phyloP scores from a whole-genome alignment of 768 basidiomycete species.

The Termitomyces sp. region DNA sequence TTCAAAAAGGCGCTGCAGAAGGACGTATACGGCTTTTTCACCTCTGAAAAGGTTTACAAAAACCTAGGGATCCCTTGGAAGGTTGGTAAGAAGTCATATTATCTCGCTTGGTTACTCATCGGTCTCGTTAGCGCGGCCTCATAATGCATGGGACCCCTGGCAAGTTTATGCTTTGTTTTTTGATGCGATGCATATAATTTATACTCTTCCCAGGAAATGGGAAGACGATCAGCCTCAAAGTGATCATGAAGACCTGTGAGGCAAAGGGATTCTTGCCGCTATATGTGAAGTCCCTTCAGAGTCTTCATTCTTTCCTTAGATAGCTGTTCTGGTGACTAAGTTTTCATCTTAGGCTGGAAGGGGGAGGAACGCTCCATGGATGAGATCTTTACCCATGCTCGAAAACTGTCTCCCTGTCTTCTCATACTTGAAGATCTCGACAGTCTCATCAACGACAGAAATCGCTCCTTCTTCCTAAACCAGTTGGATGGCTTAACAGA shows the following conservation, averaged over 20 bases:
- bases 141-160: slow-evolving; percentile 84
- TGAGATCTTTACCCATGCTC: slow-evolving; percentile 66
- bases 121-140: slow-evolving; percentile 54
- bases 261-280: slow-evolving; percentile 61
- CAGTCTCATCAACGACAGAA: slow-evolving; percentile 69
- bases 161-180: slow-evolving; percentile 13
- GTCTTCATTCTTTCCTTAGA: slow-evolving; percentile 24
- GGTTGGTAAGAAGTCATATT: slow-evolving; percentile 26
- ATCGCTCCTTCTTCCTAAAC: slow-evolving; percentile 86
- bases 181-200: not conserved
- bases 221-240: slow-evolving; percentile 79
- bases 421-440: slow-evolving; percentile 59
- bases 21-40: slow-evolving; percentile 77
- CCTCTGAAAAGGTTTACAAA: slow-evolving; percentile 68
- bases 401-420: slow-evolving; percentile 62
- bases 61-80: slow-evolving; percentile 81
- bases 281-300: slow-evolving; percentile 78
- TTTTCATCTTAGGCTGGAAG: slow-evolving; percentile 35
- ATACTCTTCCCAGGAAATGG: slow-evolving; percentile 54
- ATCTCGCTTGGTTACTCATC: not conserved
- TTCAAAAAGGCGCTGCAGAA: slow-evolving; percentile 67
- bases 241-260: slow-evolving; percentile 70
- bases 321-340: not conserved
- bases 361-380: slow-evolving; percentile 69
- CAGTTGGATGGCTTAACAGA: slow-evolving; percentile 76